Conservation (phyloP, 2,329 filamentous ascomycete species). For the Aspergillus proliferans region DNA sequence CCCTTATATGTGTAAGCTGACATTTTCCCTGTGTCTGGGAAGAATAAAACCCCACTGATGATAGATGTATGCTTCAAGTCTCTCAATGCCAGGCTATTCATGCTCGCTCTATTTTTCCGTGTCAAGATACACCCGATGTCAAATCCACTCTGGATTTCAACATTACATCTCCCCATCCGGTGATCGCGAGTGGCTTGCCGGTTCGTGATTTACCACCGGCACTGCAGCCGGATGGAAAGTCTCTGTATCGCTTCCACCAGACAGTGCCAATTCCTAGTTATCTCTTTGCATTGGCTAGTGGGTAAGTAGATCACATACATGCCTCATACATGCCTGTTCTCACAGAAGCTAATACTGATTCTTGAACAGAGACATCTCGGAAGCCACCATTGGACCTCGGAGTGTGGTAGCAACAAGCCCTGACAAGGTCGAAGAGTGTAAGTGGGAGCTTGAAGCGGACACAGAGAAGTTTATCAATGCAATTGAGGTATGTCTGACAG, state of each 20-base stretch:
- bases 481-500: constrained; percentile 56
- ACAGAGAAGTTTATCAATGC: constrained; percentile 88
- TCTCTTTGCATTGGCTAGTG: constrained; percentile 80
- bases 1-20: constrained; percentile 71
- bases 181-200: constrained; percentile 81
- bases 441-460: constrained; percentile 86
- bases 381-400: constrained; percentile 77
- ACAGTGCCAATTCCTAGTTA: constrained; percentile 90
- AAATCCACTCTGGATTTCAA: constrained; percentile 93
- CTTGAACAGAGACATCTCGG: constrained; percentile 64
- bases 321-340: neutral
- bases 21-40: neutral
- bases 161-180: constrained; percentile 76
- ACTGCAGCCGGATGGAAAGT: constrained; percentile 45
- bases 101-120: constrained; percentile 86
- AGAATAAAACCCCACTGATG: neutral
- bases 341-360: neutral
- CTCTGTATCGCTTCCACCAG: constrained; percentile 80
- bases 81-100: constrained; percentile 97
- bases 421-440: constrained; percentile 73
- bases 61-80: constrained; percentile 39
- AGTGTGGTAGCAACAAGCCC: constrained; percentile 83
- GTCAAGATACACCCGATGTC: constrained; percentile 94
- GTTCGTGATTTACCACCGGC: constrained; percentile 46
- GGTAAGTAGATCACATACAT: constrained; percentile 22